A percentile compares a stretch with the other conserved stretches of the same genome.
Conservation (phyloP, 495 filamentous ascomycete genomes). For the Lasiosphaeria miniovina region DNA sequence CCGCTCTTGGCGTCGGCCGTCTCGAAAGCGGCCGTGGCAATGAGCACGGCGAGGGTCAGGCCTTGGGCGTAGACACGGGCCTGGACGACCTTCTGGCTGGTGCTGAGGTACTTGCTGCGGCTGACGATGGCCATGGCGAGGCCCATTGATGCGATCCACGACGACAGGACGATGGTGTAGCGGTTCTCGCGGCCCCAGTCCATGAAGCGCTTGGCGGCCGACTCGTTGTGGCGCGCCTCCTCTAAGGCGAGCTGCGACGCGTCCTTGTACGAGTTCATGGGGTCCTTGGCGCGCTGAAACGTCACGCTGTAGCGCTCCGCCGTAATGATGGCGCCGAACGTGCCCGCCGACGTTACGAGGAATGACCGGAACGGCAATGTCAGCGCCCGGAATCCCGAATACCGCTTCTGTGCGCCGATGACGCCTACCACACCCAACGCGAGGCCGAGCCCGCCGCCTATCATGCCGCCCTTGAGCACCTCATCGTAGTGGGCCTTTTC, state of each 20-base stretch:
- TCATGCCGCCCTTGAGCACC: constrained; percentile 73
- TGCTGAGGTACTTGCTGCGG: constrained; percentile 71
- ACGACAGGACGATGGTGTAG: constrained; percentile 81
- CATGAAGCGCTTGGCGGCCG: constrained; percentile 49
- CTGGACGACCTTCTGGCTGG: constrained; percentile 90
- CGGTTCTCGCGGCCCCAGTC: constrained; percentile 70
- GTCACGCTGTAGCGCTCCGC: constrained; percentile 75
- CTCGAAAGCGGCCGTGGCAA: constrained; percentile 88
- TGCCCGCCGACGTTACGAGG: constrained; percentile 76
- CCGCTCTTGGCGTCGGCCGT: constrained; percentile 74
- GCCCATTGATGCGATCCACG: constrained; percentile 82
- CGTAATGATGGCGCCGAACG: constrained; percentile 79
- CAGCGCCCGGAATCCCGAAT: constrained; percentile 69
- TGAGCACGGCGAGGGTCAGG: constrained; percentile 80
- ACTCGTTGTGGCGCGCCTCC: constrained; percentile 45
- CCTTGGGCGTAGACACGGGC: constrained; percentile 98
- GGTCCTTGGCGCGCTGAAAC: constrained; percentile 70
- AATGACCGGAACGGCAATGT: constrained; percentile 88
- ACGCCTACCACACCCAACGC: constrained; percentile 63
- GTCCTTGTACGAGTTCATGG: constrained; percentile 64
- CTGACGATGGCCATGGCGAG: constrained; percentile 72
- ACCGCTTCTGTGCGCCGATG: constrained; percentile 57
- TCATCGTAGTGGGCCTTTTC: constrained; percentile 61
- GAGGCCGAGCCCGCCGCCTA: constrained; percentile 66
- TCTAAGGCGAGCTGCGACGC: constrained; percentile 42